Evolutionary conservation across 2,329 filamentous ascomycete genomes (phyloP), one percentile per base, ranked within the genome.

Genomic region (Monilinia vaccinii-corymbosi): DNA sequence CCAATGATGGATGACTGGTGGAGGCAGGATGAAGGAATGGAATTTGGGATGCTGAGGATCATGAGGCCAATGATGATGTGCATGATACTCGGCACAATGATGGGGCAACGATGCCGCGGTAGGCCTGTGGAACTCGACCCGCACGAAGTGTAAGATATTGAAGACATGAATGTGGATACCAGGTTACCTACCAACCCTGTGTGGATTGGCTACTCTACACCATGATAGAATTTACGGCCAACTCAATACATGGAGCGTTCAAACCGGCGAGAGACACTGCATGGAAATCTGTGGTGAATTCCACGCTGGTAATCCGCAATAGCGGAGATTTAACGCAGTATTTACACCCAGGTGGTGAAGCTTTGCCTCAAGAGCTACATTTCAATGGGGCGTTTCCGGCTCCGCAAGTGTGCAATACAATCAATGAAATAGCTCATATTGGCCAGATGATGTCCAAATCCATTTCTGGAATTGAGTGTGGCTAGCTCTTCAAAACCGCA

Each of bases 121-220:
- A 31, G 51, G 28, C 28, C 51, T 44, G 5, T 44, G 51, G 38
- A 44, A 16, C 18, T 32, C 28, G 5, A 55, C 28, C 38, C 4
- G 28, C 38, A 32, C 31, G 18, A 55, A 32, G 38, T 55, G 51
- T 55, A 55, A 44, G 51, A 55, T 55, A 55, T 16, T 23, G 51
- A 55, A 44, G 51, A 44, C 45, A 44, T 44, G 28, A 9, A 55
- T 55, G 38, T 44, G n/a, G 3, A 32, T 18, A 23, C 32, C 51
- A 55, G 28, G 8, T 28, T 55, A 23, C 51, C 25, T 3, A 32
- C 4, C 4, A 18, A 36, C 16, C 18, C n/a, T 23, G 38, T 55
- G 51, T 21, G 51, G 28, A 32, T 36, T 23, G 38, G 28, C 34
- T 13, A 28, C n/a, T 44, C 25, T 32, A 32, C 8, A 23, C 32